Evolutionary conservation across 1,284 basidiomycete species (phyloP).

Genomic region (Mycosarcoma maydis): DNA sequence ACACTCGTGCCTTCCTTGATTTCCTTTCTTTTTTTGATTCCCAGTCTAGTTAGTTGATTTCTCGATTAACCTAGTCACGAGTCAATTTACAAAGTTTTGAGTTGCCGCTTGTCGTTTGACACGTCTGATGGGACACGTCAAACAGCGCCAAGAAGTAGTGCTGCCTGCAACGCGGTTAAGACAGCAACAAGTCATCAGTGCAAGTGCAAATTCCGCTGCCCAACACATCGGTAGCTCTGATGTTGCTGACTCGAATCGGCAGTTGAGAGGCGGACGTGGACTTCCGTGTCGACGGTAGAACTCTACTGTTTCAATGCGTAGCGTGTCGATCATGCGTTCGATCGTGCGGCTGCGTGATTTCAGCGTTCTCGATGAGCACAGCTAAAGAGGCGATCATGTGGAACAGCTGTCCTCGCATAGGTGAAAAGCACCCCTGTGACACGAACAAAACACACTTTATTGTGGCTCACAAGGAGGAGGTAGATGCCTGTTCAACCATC

Average conservation of each 20-base stretch:
- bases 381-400: neutral
- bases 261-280: neutral
- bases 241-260: too few species aligned
- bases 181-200: too few species aligned
- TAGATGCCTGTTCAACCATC: neutral
- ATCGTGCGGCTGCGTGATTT: neutral
- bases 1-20: too few species aligned
- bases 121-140: constrained; percentile 37
- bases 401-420: too few species aligned
- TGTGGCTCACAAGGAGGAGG: neutral
- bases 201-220: too few species aligned
- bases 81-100: too few species aligned
- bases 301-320: constrained; percentile 1
- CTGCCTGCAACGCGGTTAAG: neutral
- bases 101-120: constrained; percentile 20
- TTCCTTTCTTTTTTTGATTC: too few species aligned
- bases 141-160: constrained; percentile 35
- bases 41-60: neutral
- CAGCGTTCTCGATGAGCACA: neutral
- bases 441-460: neutral
- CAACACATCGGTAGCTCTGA: too few species aligned
- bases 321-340: neutral
- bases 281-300: neutral
- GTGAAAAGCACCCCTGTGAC: too few species aligned
- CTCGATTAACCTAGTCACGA: neutral